Percentiles rank a stretch among this genome's conserved stretches.
Conservation (phyloP, 768 basidiomycete genomes). For the Mycena sanguinolenta region DNA sequence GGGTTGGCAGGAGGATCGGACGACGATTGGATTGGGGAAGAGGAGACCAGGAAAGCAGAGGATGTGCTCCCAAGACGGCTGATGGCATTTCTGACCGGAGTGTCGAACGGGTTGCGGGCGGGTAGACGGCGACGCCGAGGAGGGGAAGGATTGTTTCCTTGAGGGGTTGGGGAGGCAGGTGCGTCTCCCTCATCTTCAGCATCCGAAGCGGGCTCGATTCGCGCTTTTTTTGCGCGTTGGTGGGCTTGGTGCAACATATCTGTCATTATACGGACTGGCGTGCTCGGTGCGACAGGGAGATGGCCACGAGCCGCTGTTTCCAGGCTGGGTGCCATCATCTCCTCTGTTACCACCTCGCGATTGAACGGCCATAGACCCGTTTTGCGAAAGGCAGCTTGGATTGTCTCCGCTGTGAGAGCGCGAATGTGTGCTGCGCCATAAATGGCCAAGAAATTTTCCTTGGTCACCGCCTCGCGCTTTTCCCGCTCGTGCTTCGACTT, state of each 20-base stretch:
- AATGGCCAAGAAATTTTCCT: constrained; percentile 1
- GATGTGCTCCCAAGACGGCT: neutral
- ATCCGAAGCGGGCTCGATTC: neutral
- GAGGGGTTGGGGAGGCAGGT: neutral
- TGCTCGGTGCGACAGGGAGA: neutral
- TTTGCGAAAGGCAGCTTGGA: neutral
- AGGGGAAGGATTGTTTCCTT: neutral
- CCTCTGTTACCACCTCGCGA: constrained; percentile 29
- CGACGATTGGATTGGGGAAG: neutral
- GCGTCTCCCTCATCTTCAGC: neutral
- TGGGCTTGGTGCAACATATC: neutral
- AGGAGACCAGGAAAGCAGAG: neutral
- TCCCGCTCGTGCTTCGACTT: neutral
- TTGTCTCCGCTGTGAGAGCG: neutral
- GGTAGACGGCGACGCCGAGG: constrained; percentile 6
- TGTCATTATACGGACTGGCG: constrained; percentile 1
- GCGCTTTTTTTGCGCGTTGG: neutral
- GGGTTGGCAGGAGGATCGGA: neutral
- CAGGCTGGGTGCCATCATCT: constrained; percentile 1
- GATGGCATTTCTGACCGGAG: neutral
- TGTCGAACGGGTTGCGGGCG: neutral
- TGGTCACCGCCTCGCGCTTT: neutral
- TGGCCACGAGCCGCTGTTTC: neutral
- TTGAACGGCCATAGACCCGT: constrained; percentile 11
- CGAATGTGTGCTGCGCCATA: neutral